Percentiles rank a stretch among this genome's conserved stretches.
These are phyloP conservation scores for Carex littledalei DNA, from an alignment of 176 grass and related monocot species.

Conservation along the genomic window DNA sequence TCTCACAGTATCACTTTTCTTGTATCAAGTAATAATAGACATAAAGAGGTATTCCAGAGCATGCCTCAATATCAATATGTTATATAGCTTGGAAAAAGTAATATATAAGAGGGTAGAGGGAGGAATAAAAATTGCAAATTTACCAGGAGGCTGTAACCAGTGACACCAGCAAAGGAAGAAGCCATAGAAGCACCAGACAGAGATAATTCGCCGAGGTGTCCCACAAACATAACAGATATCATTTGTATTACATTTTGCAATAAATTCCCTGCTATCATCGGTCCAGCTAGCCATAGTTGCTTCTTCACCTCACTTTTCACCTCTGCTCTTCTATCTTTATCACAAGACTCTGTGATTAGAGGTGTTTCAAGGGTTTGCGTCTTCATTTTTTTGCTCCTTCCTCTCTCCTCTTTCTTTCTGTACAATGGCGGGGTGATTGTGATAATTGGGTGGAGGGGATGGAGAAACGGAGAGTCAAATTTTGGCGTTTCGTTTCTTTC, in stretches of 20 bases:
- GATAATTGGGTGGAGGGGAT: not conserved
- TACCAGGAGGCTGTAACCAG: conserved; percentile 39
- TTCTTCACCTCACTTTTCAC: conserved; percentile 26
- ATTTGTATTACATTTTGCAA: conserved; percentile 30
- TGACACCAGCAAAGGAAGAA: conserved; percentile 32
- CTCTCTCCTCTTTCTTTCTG: not conserved
- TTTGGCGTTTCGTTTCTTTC: not conserved
- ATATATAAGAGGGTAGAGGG: not conserved
- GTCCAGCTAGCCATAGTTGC: conserved; percentile 34
- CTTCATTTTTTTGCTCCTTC: not conserved
- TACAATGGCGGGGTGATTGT: not conserved
- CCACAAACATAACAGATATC: conserved; percentile 39
- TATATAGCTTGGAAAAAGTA: not conserved
- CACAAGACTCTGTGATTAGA: conserved; percentile 17
- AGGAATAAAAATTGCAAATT: not conserved
- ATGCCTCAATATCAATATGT: not conserved
- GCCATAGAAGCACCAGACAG: conserved; percentile 40
- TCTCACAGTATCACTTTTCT: not conserved
- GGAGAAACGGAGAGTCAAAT: not conserved
- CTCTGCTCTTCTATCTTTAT: not conserved
- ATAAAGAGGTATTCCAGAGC: not conserved
- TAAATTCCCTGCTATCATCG: conserved; percentile 28
- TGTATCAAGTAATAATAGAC: not conserved
- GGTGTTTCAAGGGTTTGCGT: conserved; percentile 20
- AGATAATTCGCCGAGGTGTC: conserved; percentile 32